Percentiles rank a stretch among this genome's conserved stretches.
Evolutionary conservation across 2,329 filamentous ascomycete species (phyloP).

Genomic region (Ampelomyces quisqualis): DNA sequence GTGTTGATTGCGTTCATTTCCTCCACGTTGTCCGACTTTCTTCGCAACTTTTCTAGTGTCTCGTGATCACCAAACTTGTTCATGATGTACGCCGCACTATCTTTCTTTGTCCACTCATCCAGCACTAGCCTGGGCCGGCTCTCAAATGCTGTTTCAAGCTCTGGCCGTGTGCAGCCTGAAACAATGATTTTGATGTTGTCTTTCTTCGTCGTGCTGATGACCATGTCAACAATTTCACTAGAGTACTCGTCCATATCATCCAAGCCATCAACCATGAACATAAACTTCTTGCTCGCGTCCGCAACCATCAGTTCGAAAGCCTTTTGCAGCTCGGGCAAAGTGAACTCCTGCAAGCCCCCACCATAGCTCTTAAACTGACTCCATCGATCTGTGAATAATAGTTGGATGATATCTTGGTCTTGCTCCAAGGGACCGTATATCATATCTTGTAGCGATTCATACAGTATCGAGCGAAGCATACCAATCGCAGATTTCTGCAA

Average conservation of each 20-base stretch:
- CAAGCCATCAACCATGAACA: slow-evolving; percentile 37
- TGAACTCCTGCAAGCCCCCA: slow-evolving; percentile 26
- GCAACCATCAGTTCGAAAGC: slow-evolving; percentile 32
- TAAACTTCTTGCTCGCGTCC: slow-evolving; percentile 32
- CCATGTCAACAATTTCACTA: slow-evolving; percentile 22
- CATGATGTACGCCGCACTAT: slow-evolving; percentile 22
- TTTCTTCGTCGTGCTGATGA: slow-evolving; percentile 19
- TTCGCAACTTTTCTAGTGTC: slow-evolving; percentile 22
- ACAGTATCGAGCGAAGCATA: slow-evolving; percentile 30
- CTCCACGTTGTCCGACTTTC: slow-evolving; percentile 21
- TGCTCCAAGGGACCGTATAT: slow-evolving; percentile 33
- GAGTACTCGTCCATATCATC: slow-evolving; percentile 32
- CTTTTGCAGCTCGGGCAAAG: slow-evolving; percentile 22
- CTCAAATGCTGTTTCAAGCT: slow-evolving; percentile 26
- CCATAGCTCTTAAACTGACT: slow-evolving; percentile 32
- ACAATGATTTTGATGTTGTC: slow-evolving; percentile 37
- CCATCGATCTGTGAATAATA: slow-evolving; percentile 33
- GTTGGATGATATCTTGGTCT: slow-evolving; percentile 24
- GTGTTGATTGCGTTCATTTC: slow-evolving; percentile 23
- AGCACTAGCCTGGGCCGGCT: slow-evolving; percentile 23
- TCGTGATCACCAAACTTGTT: slow-evolving; percentile 20
- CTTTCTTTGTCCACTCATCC: slow-evolving; percentile 22
- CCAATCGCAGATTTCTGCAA: slow-evolving; percentile 30
- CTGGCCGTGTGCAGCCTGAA: slow-evolving; percentile 28
- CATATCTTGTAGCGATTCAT: slow-evolving; percentile 36